Evolutionary conservation across 352 stramenopile genomes (phyloP), one percentile per base, ranked within the genome.

Genomic region (Phytophthora pseudosyringae): DNA sequence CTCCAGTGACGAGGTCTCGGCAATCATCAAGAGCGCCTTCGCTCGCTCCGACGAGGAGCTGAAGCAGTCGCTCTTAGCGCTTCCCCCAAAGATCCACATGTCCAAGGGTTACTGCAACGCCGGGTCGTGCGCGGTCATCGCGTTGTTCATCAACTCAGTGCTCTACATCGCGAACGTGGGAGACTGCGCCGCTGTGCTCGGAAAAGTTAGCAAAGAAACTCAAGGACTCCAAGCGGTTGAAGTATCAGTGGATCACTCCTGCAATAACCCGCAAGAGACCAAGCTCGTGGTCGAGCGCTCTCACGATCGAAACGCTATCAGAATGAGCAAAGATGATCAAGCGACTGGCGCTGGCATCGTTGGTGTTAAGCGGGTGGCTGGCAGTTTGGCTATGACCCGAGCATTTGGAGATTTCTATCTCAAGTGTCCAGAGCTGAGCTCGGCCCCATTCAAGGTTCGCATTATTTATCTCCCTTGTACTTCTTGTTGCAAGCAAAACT

Each of bases 401-500:
- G 94, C 94, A 1, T 88, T 98, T 39, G 94, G 94, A 13, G 94
- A 98, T 66, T 96, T 95, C 16, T 98, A 98, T 44, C 76, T 98
- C 9, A 98, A 98, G 64, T 97, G 84, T 41, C 89, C 93, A 61
- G 76, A 93, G 21, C 68, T 98, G n/a, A 97, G 88, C 43, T 95
- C 92, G 11, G 79, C 87, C 51, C 94, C 91, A 6, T 98, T 98
- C 68, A 98, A 98, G 76, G 76, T 89, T 36, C 11, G 25, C 55
- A n/a, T 31, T 36, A 9, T 5, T 33, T 11, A 10, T 52, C 4
- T 43, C 36, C 3, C 16, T 31, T 7, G 5, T 48, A 7, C 26
- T 44, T 5, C 13, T 6, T 41, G 18, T 26, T 16, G 11, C 48
- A 21, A 15, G 26, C 13, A 26, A 33, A 56, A 28, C 25, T 36